Conservation (phyloP, 108 stramenopile genomes). For the Epithemia pelagica region DNA sequence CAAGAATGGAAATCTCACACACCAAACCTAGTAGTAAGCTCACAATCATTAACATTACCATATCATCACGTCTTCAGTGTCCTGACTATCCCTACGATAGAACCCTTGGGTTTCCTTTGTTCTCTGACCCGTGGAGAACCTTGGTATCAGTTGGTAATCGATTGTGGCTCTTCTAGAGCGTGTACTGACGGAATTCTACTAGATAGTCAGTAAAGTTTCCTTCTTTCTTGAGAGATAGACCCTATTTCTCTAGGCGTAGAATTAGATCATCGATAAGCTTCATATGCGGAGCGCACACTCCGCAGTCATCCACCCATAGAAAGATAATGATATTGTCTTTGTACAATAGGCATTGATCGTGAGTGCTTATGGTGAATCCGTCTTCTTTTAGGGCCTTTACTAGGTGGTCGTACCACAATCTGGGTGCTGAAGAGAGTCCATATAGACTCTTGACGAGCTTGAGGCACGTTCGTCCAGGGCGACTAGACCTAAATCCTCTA, state of each 20-base stretch:
- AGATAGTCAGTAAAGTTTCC: constrained; percentile 17
- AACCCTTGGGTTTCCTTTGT: no score
- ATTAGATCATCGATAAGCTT: constrained; percentile 6
- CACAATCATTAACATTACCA: no score
- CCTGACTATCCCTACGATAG: no score
- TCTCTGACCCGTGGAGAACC: no score
- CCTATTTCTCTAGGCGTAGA: background rate
- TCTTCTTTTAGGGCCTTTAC: constrained; percentile 3
- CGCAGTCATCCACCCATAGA: constrained; percentile 34
- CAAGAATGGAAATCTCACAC: no score
- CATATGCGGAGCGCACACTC: background rate
- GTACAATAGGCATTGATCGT: constrained; percentile 43
- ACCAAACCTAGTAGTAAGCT: no score
- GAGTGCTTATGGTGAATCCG: constrained; percentile 16
- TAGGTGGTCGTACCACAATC: constrained; percentile 20
- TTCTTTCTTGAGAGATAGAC: constrained; percentile 20
- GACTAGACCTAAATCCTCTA: constrained; percentile 10
- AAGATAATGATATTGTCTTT: constrained; percentile 20
- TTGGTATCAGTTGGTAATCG: no score
- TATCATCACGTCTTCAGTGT: no score
- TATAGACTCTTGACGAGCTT: constrained; percentile 10
- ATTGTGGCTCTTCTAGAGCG: no score
- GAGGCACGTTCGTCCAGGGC: background rate
- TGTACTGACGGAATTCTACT: no score
- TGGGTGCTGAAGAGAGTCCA: constrained; percentile 17